Evolutionary conservation across 257 asterid genomes (phyloP).

Genomic region (Solanum pennellii): DNA sequence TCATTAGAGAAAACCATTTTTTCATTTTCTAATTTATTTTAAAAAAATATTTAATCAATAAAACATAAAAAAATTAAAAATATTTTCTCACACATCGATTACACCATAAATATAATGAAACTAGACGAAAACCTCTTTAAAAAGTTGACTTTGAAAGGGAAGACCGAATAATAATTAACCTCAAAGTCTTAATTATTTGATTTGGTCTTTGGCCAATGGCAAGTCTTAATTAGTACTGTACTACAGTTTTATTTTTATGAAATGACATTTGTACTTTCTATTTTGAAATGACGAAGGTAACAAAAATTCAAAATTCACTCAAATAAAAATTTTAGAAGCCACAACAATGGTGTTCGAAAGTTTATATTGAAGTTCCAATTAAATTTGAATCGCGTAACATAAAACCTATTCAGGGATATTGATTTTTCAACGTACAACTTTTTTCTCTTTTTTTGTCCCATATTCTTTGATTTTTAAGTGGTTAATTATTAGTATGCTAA

Average conservation of each 20-base stretch:
- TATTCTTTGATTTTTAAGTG: not conserved
- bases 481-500: not conserved
- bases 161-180: not conserved
- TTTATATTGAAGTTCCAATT: fast-evolving
- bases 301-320: not conserved
- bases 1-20: no score
- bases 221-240: not conserved
- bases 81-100: not conserved
- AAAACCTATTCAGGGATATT: no score
- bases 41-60: no score
- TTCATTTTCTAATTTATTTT: no score
- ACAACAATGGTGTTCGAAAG: not conserved
- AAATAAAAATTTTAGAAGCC: not conserved
- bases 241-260: not conserved
- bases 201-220: not conserved
- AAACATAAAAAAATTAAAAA: no score
- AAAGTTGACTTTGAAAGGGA: not conserved
- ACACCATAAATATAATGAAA: not conserved
- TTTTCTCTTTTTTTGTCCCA: not conserved
- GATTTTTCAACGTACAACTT: not conserved
- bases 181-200: not conserved
- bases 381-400: no score
- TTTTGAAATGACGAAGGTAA: not conserved
- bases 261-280: not conserved
- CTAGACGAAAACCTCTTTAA: not conserved